Evolutionary conservation across 169 alveolate genomes (phyloP), one percentile per base, ranked within the genome.

Genomic region (Eimeria maxima): DNA sequence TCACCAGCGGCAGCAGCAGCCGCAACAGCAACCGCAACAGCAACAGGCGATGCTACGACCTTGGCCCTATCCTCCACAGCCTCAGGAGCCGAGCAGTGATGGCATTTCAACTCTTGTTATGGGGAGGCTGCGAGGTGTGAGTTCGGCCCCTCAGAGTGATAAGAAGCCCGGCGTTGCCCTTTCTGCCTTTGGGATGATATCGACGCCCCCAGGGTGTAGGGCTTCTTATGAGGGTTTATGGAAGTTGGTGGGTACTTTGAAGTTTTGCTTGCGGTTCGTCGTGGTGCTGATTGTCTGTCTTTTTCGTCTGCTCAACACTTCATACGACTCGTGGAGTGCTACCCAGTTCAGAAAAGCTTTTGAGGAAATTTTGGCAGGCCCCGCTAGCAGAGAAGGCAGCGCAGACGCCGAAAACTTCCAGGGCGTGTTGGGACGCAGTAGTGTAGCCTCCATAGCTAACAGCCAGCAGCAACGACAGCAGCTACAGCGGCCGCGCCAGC

Each of bases 261-360:
- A 71, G 81, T 87, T 47, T 69, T 60, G 93, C 63, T 29, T 63
- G 38, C 93, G 93, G 55, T 87, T 87, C 73, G 65, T 47, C 22
- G 65, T 87, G 60, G 83, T 87, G 78, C 44, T 87, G 67, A 42
- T 87, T 87, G 93, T 87, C 27, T 87, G 93, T 13, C 78, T 63
- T 13, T 87, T 42, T 22, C 93, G 93, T 65, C 83, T 87, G 74
- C 93, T 87, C 65, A 87, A 87, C 81, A 87, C 93, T 47, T 87
- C 93, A 13, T 87, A 87, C 83, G 93, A 87, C 53, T 33, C 93
- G 45, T 87, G 93, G 93, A 87, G 93, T n/a, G 33, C 93, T 27
- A n/a, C 81, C 57, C 81, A 87, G 50, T 87, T 87, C 81, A 87
- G 20, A 60, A 45, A 87, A 33, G 57, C 42, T 50, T 87, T 87